Percentiles rank a stretch among this genome's conserved stretches.
These are phyloP conservation scores for Marvania coccoides DNA, from an alignment of 139 green algal genomes.

Conservation along the genomic window DNA sequence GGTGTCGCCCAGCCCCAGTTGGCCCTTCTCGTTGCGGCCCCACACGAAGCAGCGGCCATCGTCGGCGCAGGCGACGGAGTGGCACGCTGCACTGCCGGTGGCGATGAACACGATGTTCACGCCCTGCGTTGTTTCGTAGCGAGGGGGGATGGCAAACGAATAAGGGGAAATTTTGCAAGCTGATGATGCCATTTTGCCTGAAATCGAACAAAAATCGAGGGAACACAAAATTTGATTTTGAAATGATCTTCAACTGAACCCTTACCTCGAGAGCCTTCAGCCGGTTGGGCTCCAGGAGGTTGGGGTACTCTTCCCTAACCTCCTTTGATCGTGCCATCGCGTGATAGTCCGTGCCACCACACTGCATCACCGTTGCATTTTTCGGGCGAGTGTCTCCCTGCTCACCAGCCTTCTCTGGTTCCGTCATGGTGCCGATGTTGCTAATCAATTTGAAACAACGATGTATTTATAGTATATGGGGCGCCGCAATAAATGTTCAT, in stretches of 20 bases:
- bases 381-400: constrained; percentile 28
- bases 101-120: constrained; percentile 69
- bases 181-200: no score
- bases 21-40: constrained; percentile 87
- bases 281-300: constrained; percentile 53
- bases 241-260: not conserved
- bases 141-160: not conserved
- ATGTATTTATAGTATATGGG: not conserved
- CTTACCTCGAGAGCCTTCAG: constrained; percentile 63
- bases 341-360: constrained; percentile 65
- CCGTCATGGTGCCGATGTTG: not conserved
- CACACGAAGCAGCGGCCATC: constrained; percentile 75
- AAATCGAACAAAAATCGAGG: not conserved
- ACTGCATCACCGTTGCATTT: constrained; percentile 45
- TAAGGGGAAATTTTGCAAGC: no score
- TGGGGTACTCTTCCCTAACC: constrained; percentile 47
- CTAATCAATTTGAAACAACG: not conserved
- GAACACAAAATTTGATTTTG: no score
- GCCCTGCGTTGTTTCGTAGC: constrained; percentile 28
- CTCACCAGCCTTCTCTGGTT: not conserved
- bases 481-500: no score
- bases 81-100: constrained; percentile 57
- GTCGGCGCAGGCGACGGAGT: constrained; percentile 59
- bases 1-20: constrained; percentile 81
- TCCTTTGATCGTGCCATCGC: constrained; percentile 30